Percentiles rank a stretch among this genome's conserved stretches.
Conservation (phyloP, 768 basidiomycete species). For the Rubroboletus pulcherrimus region DNA sequence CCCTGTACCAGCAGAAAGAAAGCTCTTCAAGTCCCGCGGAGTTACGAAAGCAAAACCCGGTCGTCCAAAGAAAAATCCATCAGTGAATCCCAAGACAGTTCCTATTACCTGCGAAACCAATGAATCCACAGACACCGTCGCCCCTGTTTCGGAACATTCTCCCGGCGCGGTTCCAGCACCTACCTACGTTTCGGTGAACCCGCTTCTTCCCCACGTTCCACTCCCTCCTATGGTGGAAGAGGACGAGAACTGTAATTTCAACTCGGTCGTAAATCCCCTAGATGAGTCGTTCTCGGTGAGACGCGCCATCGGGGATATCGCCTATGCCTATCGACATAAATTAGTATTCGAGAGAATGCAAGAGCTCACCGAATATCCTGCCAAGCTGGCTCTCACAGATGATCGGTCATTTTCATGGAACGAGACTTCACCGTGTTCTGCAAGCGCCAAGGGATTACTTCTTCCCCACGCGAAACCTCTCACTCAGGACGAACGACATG, state of each 20-base stretch:
- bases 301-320: constrained; percentile 28
- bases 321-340: constrained; percentile 27
- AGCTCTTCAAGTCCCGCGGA: constrained; percentile 23
- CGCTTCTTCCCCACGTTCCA: constrained; percentile 17
- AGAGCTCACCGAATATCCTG: constrained; percentile 18
- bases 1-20: constrained; percentile 14
- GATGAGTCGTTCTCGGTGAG: constrained; percentile 28
- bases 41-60: constrained; percentile 31
- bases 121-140: constrained; percentile 3
- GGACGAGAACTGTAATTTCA: constrained; percentile 10
- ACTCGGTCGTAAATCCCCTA: constrained; percentile 16
- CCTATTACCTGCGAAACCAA: constrained; percentile 8
- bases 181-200: constrained; percentile 25
- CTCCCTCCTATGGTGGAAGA: constrained; percentile 1
- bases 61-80: constrained; percentile 25
- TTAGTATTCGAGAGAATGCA: constrained; percentile 27
- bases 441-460: constrained; percentile 13
- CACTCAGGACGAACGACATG: constrained; percentile 43
- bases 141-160: constrained; percentile 7
- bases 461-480: constrained; percentile 31
- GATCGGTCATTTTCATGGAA: constrained; percentile 12
- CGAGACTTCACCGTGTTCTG: constrained; percentile 19
- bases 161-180: constrained; percentile 4
- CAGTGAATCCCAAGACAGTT: constrained; percentile 3
- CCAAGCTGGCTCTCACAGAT: constrained; percentile 5